Evolutionary conservation across 2,329 filamentous ascomycete species (phyloP), one percentile per base, ranked within the genome.

Genomic region (Calonectria pauciramosa): DNA sequence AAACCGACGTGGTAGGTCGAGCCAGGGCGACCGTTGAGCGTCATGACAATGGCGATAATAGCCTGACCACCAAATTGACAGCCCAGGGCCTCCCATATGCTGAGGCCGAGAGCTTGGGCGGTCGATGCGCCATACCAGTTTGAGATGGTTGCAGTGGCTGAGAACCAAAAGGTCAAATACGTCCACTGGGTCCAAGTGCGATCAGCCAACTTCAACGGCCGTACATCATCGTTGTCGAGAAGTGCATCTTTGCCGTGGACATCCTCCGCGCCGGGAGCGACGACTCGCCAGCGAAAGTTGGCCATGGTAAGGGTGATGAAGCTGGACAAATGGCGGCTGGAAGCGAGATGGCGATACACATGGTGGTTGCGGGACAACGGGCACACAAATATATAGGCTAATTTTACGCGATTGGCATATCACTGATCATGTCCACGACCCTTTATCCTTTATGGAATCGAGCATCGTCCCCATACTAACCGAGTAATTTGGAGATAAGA

Each of bases 1-100:
- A 83, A 88, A 0, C 83, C 82, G 32, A 88, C 83, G 60, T 87
- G 86, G 76, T 88, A 88, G 30, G 84, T 83, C 0, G 86, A 86
- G 8, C 86, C 86, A 16, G 84, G 82, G 18, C 86, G 82, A 6
- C 87, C 86, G 73, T 88, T 88, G 18, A 87, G 78, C 0, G 84
- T 83, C 79, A 88, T 87, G 72, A 87, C 78, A 72, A 85, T 65
- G 44, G 84, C 84, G 69, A 86, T 84, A 13, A 89, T 79, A 30
- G 84, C 80, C 44, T 87, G 84, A 52, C 88, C 88, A 6, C 82
- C 86, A 36, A 86, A 79, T 54, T 83, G 78, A 79, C 86, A 84
- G 60, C 78, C 86, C 34, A 89, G 73, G 18, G 85, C 84, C 77
- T 89, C 88, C 88, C 88, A 90, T 84, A 89, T 88, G 51, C 84